A percentile compares a stretch with the other conserved stretches of the same genome.
Conservation (phyloP, 2,329 filamentous ascomycete genomes). For the Scytalidium lignicola region DNA sequence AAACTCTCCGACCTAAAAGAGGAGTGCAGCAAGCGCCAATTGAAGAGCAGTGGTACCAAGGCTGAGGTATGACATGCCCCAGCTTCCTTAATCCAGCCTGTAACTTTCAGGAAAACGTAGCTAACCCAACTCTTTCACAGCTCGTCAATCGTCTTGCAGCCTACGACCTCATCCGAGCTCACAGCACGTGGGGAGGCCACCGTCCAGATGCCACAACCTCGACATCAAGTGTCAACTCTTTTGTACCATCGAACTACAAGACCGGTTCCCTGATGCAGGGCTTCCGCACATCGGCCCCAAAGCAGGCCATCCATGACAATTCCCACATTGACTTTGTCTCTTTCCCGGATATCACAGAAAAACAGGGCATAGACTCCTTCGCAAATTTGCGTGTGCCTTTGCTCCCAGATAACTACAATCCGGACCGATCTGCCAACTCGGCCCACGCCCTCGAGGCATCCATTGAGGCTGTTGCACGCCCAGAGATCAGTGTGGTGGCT, state of each 20-base stretch:
- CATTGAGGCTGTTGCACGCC: constrained; percentile 35
- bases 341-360: constrained; percentile 41
- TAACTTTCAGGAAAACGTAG: background rate
- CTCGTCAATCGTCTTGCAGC: constrained; percentile 22
- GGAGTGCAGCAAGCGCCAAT: constrained; percentile 21
- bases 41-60: constrained; percentile 20
- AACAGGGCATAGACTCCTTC: constrained; percentile 23
- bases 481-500: constrained; percentile 51
- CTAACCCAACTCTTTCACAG: constrained; percentile 9
- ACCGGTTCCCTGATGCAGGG: constrained; percentile 58
- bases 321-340: constrained; percentile 47
- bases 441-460: constrained; percentile 39
- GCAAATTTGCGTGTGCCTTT: constrained; percentile 50
- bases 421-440: constrained; percentile 20
- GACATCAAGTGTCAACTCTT: constrained; percentile 8
- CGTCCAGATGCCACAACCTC: constrained; percentile 29
- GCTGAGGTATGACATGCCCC: constrained; percentile 17
- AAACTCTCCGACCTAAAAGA: constrained; percentile 18
- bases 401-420: constrained; percentile 51
- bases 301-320: constrained; percentile 27
- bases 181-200: constrained; percentile 17
- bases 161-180: constrained; percentile 19
- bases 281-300: constrained; percentile 46
- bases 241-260: constrained; percentile 31
- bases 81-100: background rate